These are phyloP conservation scores for Ajuga reptans DNA, from an alignment of 305 asterid species.

Conservation along the genomic window DNA sequence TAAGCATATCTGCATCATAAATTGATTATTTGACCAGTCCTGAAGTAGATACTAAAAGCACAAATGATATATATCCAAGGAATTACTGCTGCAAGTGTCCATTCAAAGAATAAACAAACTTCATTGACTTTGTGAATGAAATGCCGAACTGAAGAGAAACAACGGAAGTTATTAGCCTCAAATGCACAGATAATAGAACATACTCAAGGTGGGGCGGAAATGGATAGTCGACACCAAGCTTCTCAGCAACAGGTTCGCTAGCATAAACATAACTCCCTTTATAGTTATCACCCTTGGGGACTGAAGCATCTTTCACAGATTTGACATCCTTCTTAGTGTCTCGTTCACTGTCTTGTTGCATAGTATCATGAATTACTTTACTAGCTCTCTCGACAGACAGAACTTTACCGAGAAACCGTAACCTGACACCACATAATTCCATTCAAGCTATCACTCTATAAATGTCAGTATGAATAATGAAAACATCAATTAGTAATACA, in stretches of 20 bases:
- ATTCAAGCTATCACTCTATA: constrained; percentile 1
- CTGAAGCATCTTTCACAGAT: constrained; percentile 28
- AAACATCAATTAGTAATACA: constrained; percentile 4
- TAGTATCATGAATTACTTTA: constrained; percentile 30
- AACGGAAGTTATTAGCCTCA: not conserved
- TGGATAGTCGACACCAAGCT: constrained; percentile 83
- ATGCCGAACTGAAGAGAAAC: constrained; percentile 5
- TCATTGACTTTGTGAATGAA: not conserved
- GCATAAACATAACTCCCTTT: constrained; percentile 21
- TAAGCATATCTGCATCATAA: constrained; percentile 65
- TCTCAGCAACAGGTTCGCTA: constrained; percentile 63
- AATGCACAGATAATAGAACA: constrained; percentile 24
- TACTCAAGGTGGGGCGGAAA: constrained; percentile 93
- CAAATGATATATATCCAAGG: not conserved
- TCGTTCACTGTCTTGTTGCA: constrained; percentile 29
- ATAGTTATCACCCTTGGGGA: constrained; percentile 27
- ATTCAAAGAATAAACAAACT: not conserved
- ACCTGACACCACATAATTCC: constrained; percentile 30
- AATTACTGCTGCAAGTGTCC: constrained; percentile 11
- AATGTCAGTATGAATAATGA: not conserved
- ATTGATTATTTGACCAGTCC: constrained; percentile 20
- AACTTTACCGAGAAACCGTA: constrained; percentile 75
- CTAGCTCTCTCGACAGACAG: constrained; percentile 62
- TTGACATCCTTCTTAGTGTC: constrained; percentile 25
- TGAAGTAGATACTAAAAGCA: not conserved